Evolutionary conservation across 2,329 filamentous ascomycete genomes (phyloP).

Genomic region (Sclerotinia glacialis): DNA sequence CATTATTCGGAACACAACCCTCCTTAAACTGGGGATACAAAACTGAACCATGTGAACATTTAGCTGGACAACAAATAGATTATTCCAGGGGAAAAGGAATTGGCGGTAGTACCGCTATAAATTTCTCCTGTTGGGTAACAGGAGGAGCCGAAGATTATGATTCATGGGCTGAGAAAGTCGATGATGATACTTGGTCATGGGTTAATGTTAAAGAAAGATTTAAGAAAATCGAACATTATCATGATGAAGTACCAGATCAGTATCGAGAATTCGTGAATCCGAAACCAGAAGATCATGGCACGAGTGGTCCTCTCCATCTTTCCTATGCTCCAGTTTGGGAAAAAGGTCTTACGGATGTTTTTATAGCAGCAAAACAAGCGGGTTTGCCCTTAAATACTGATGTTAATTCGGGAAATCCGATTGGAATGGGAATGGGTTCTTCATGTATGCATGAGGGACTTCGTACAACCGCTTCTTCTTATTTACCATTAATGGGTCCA

Average conservation of each 20-base stretch:
- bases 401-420: slow-evolving; percentile 56
- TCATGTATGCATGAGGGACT: slow-evolving; percentile 50
- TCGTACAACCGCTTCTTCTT: slow-evolving; percentile 51
- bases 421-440: slow-evolving; percentile 53
- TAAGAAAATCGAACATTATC: slow-evolving; percentile 54
- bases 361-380: slow-evolving; percentile 49
- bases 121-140: slow-evolving; percentile 48
- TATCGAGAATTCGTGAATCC: slow-evolving; percentile 49
- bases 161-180: slow-evolving; percentile 55
- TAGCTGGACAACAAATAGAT: slow-evolving; percentile 34
- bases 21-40: slow-evolving; percentile 35
- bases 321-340: slow-evolving; percentile 51
- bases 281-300: slow-evolving; percentile 49
- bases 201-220: slow-evolving; percentile 49
- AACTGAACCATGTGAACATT: slow-evolving; percentile 32
- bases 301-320: slow-evolving; percentile 47
- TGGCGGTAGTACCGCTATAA: slow-evolving; percentile 43
- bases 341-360: slow-evolving; percentile 45
- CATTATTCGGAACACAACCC: slow-evolving; percentile 44
- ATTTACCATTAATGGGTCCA: slow-evolving; percentile 44
- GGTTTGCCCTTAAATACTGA: slow-evolving; percentile 53
- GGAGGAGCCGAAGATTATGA: slow-evolving; percentile 61
- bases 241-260: slow-evolving; percentile 42
- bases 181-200: slow-evolving; percentile 57
- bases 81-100: slow-evolving; percentile 42